Conservation (phyloP, 2,329 filamentous ascomycete species). For the Penicillium sp. region DNA sequence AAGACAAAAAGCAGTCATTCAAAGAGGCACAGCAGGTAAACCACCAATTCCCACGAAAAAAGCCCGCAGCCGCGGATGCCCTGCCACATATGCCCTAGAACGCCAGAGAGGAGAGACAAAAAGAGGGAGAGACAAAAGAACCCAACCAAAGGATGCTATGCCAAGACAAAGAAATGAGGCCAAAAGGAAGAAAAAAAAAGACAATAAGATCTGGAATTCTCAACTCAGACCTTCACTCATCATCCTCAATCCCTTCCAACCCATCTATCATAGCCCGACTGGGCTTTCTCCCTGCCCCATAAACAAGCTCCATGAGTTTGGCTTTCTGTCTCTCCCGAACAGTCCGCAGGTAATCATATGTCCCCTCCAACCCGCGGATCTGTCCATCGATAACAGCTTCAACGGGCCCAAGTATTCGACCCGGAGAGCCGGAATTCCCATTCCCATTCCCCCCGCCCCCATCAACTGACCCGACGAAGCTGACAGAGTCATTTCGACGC, state of each 20-base stretch:
- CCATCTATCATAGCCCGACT: conserved; percentile 27
- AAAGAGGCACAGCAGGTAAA: conserved; percentile 3
- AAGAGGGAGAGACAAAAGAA: background rate
- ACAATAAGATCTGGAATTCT: background rate
- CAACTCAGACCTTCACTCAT: background rate
- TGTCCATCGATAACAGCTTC: conserved; percentile 70
- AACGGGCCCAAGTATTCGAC: conserved; percentile 59
- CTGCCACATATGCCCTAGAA: conserved; percentile 6
- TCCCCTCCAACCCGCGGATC: conserved; percentile 76
- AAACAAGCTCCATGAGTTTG: conserved; percentile 77
- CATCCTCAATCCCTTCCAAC: conserved; percentile 20
- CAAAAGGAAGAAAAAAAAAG: too few relatives aligned
- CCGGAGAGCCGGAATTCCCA: conserved; percentile 38
- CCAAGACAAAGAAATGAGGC: background rate
- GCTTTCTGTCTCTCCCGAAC: conserved; percentile 78
- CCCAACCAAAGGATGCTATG: conserved; percentile 4
- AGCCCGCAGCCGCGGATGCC: conserved; percentile 3
- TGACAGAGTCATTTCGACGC: conserved; percentile 59
- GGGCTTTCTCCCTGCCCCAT: conserved; percentile 52
- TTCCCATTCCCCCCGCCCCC: conserved; percentile 13
- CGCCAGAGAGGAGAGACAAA: conserved; percentile 2
- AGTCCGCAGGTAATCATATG: conserved; percentile 72
- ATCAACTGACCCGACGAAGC: conserved; percentile 35
- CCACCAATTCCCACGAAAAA: conserved; percentile 1
- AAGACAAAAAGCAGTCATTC: background rate